Base-by-base conservation (phyloP, 352 stramenopile genomes). In the Phytophthora rubi region DNA sequence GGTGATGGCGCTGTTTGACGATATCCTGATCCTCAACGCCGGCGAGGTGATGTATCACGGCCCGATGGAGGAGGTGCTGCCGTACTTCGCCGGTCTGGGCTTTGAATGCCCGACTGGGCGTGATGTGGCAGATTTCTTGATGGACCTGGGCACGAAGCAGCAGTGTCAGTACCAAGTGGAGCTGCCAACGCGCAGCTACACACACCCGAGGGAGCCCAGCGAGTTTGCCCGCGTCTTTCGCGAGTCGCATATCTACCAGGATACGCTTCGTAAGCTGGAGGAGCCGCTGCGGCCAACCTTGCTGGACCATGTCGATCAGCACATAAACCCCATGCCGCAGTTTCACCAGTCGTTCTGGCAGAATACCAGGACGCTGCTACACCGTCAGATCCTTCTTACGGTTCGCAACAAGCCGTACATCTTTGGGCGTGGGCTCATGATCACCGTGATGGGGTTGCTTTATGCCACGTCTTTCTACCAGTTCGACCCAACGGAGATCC, bases 291-390 rank as follows among this genome's bases (percentile, higher is more conserved):
- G 59, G 49, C 37, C 56, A 15, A 33, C 33, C 30, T 33, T 70
- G n/a, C 23, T 76, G 44, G 58, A 79, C 30, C 45, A 85, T 76
- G 72, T 92, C 23, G 87, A 93, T 37, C 67, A 81, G 42, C 74
- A 98, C 30, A 85, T 98, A 45, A 97, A 91, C 62, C 62, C 55
- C 93, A 71, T 73, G 60, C 71, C 70, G 6, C 53, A 66, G 39
- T 77, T 73, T n/a, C 70, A 73, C 44, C 64, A 73, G 54, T 62
- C 70, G 6, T 77, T 77, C 42, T 73, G 65, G 64, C 26, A 70
- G 42, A 82, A 76, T n/a, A 78, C 65, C 0, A 52, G 10, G 13
- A 71, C 62, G 23, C 35, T 83, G n/a, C 55, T 81, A 23, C 56
- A 33, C 37, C 82, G 89, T 3, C 80, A 92, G 51, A 69, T 91